These are phyloP conservation scores for Pseudogymnoascus sp. DNA, from an alignment of 2,329 filamentous ascomycete genomes.

Conservation along the genomic window DNA sequence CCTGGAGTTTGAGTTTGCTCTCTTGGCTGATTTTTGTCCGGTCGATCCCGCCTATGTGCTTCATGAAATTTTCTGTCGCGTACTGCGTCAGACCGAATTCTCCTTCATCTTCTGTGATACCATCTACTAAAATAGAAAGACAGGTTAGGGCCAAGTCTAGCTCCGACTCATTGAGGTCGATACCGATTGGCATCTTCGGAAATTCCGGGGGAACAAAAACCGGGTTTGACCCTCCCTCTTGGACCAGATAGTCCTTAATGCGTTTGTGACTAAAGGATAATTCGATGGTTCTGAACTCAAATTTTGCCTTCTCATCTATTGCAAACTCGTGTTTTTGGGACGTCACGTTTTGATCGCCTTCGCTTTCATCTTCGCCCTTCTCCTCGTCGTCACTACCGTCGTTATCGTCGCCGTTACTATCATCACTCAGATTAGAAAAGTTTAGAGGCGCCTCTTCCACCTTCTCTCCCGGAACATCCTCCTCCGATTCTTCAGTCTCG, in stretches of 20 bases:
- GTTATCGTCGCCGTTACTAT: neutral
- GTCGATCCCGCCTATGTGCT: neutral
- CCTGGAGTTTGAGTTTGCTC: neutral
- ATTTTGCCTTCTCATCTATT: neutral
- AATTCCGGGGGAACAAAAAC: neutral
- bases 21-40: neutral
- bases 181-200: neutral
- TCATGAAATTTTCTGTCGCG: neutral
- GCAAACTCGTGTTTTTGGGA: neutral
- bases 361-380: neutral
- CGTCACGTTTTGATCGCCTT: neutral
- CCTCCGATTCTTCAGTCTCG: neutral
- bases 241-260: neutral
- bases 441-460: neutral
- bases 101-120: neutral
- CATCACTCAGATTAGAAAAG: neutral
- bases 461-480: neutral
- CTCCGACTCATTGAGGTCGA: neutral
- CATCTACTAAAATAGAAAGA: neutral
- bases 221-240: neutral
- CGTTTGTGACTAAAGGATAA: neutral
- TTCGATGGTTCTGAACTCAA: neutral
- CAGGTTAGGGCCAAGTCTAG: neutral
- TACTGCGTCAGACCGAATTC: neutral
- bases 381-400: neutral